Conservation (phyloP, 1,139 yeast genomes). For the Scheffersomyces titani region DNA sequence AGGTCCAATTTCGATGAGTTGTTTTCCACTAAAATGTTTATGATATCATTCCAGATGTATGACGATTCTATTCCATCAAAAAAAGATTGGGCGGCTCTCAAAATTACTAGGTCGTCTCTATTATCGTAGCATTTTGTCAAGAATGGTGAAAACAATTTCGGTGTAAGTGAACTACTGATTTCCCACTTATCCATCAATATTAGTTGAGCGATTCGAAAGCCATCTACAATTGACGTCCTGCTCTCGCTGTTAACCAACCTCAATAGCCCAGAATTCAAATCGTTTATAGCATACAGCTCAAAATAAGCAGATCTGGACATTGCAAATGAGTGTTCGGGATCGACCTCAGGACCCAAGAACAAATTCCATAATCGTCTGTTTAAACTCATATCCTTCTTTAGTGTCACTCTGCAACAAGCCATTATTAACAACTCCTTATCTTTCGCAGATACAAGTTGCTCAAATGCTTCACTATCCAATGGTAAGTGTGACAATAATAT, state of each 20-base stretch:
- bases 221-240: conserved; percentile 39
- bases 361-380: conserved; percentile 92
- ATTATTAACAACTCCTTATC: conserved; percentile 63
- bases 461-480: conserved; percentile 60
- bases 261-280: conserved; percentile 54
- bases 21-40: conserved; percentile 17
- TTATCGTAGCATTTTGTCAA: conserved; percentile 38
- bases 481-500: conserved; percentile 68
- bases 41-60: conserved; percentile 71
- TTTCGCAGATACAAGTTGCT: conserved; percentile 41
- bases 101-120: conserved; percentile 38
- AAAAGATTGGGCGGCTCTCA: conserved; percentile 62
- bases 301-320: conserved; percentile 56
- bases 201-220: conserved; percentile 60
- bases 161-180: conserved; percentile 72
- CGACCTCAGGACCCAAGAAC: conserved; percentile 73
- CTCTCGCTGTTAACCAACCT: conserved; percentile 41
- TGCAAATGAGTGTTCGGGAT: conserved; percentile 9
- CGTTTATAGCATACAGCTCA: conserved; percentile 50
- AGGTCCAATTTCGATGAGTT: conserved; percentile 35
- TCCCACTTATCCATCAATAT: conserved; percentile 94
- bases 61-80: conserved; percentile 85
- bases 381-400: conserved; percentile 87
- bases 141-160: conserved; percentile 67
- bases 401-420: conserved; percentile 66